Conservation (phyloP, 1,139 yeast genomes). For the Candida sp. region DNA sequence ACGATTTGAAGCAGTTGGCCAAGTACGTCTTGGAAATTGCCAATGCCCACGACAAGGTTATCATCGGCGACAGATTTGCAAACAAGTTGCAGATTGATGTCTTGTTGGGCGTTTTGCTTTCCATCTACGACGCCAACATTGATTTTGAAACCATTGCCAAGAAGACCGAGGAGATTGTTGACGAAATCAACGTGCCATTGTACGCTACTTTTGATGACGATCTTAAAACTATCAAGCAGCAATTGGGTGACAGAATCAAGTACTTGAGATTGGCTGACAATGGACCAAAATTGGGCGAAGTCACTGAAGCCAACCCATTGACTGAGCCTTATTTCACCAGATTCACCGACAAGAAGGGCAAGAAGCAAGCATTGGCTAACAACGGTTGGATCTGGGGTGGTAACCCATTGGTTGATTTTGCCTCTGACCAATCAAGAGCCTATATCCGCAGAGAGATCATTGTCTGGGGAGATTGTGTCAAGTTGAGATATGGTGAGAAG, state of each 20-base stretch:
- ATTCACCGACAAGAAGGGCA: constrained; percentile 57
- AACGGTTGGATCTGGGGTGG: constrained; percentile 99
- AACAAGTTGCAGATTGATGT: constrained; percentile 56
- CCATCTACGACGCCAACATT: constrained; percentile 32
- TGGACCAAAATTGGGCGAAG: constrained; percentile 79
- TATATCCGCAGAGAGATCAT: constrained; percentile 92
- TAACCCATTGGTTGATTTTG: constrained; percentile 92
- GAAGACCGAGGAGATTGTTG: constrained; percentile 60
- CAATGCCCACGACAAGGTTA: constrained; percentile 24
- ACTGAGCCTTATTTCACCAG: constrained; percentile 90
- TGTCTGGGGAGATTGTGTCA: constrained; percentile 98
- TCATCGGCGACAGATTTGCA: constrained; percentile 45
- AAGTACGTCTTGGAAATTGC: constrained; percentile 51
- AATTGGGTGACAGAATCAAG: constrained; percentile 74
- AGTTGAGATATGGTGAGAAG: constrained; percentile 78
- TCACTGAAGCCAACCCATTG: constrained; percentile 62
- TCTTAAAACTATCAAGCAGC: constrained; percentile 61
- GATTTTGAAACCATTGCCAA: constrained; percentile 35
- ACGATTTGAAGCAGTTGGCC: constrained; percentile 49
- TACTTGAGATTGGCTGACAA: constrained; percentile 76
- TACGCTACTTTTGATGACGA: constrained; percentile 84
- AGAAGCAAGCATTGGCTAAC: constrained; percentile 78
- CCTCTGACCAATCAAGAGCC: constrained; percentile 77
- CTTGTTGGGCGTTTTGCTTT: constrained; percentile 49
- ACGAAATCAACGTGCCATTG: constrained; percentile 76